Base-by-base conservation (phyloP, 192 early-diverging fungal genomes). In the Paraglomus occultum region DNA sequence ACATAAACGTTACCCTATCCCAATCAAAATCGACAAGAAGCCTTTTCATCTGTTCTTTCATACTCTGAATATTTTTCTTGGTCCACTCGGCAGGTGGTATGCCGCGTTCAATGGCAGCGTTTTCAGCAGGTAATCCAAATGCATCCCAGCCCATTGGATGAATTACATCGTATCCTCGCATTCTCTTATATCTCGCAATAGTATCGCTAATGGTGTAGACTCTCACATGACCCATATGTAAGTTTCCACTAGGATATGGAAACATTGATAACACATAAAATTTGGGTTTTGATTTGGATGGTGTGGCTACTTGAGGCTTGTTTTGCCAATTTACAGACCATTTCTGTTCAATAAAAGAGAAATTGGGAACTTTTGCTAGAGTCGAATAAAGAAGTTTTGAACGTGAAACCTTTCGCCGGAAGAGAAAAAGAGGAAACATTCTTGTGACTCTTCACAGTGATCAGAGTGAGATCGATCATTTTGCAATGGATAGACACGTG, bases 101-200 rank as follows among this genome's bases (percentile, higher is more conserved):
- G 11, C 82, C 81, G 12, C 90, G 85, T 61, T 94, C 90, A 45
- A 94, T 93, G 1, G 96, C 95, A 1, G 96, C 96, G 75, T 98
- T 98, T 67, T 98, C 96, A 8, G 96, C 96, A 0, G 96, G 96
- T n/a, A 98, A 79, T 0, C 96, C 96, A 80, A 98, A 98, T 7
- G 94, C 89, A 74, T 98, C 96, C 94, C 95, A 98, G 12, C 93
- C 96, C 88, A 98, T 98, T 5, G 96, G 96, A 69, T 92, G 86
- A 1, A 95, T 76, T 77, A 90, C 94, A 45, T 86, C 74, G 53
- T 82, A 83, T 15, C 92, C 92, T 64, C 73, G 77, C 89, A 95
- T 90, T 46, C 82, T 75, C 50, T 89, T 75, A 69, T 90, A 95
- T 20, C 95, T 82, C 7, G 92, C 82, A 8, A 98, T 63, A 12